Conservation (phyloP, 768 basidiomycete species). For the Pleurotus eryngii region DNA sequence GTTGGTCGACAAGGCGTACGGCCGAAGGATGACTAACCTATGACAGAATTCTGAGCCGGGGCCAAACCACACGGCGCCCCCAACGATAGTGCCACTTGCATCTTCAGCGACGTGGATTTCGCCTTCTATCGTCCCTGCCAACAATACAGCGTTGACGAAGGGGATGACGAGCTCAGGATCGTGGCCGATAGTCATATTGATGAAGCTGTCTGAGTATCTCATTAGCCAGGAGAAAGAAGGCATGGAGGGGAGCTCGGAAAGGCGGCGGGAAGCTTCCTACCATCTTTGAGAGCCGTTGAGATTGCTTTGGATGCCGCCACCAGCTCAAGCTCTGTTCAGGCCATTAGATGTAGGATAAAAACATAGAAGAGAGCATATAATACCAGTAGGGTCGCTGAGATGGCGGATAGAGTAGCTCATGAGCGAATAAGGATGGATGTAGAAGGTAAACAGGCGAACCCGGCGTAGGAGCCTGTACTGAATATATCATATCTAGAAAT, state of each 20-base stretch:
- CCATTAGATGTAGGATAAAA: not conserved
- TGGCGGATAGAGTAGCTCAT: constrained; percentile 6
- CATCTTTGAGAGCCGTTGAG: constrained; percentile 1
- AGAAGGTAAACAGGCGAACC: not conserved
- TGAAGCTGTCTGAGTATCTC: not conserved
- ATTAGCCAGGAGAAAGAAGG: not conserved
- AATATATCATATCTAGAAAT: not conserved
- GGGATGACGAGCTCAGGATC: constrained; percentile 1
- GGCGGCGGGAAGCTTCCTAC: not conserved
- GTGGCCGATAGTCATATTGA: not conserved
- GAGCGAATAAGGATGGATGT: not conserved
- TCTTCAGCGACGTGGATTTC: constrained; percentile 16
- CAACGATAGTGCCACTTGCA: constrained; percentile 8
- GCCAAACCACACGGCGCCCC: constrained; percentile 18
- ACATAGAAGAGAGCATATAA: not conserved
- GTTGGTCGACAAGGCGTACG: not conserved
- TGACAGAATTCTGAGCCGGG: constrained; percentile 15
- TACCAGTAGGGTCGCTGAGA: constrained; percentile 1
- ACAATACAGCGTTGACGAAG: constrained; percentile 1
- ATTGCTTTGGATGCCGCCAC: constrained; percentile 1
- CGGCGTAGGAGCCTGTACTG: no score
- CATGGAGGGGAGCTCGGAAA: not conserved
- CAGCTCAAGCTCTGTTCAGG: not conserved
- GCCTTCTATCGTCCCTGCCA: constrained; percentile 11
- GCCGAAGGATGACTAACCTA: constrained; percentile 5